Evolutionary conservation across 345 rosid genomes (phyloP).

Genomic region (Cardamine chenopodiifolia): DNA sequence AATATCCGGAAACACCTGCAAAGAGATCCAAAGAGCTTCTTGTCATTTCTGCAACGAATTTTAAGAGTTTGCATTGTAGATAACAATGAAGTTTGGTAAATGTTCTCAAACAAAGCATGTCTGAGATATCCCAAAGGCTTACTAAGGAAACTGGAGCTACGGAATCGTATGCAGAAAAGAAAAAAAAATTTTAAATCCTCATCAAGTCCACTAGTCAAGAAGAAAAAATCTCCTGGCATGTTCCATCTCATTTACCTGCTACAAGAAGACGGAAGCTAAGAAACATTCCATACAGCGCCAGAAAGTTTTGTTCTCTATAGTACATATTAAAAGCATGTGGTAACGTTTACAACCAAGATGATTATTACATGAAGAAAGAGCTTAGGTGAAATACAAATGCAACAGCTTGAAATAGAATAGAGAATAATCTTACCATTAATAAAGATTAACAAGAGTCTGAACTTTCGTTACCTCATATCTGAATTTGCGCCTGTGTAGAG

Average conservation of each 20-base stretch:
- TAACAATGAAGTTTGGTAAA: conserved; percentile 58
- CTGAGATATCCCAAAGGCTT: conserved; percentile 96
- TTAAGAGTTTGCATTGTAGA: not conserved
- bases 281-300: not conserved
- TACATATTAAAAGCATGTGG: conserved; percentile 2
- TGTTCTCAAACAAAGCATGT: conserved; percentile 89
- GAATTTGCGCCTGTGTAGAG: conserved; percentile 84
- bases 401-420: not conserved
- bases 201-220: conserved; percentile 97
- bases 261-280: conserved; percentile 15
- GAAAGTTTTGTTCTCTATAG: not conserved
- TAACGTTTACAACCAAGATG: not conserved
- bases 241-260: conserved; percentile 99
- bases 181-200: conserved; percentile 28
- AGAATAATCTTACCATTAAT: not conserved
- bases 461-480: conserved; percentile 70
- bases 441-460: conserved; percentile 8
- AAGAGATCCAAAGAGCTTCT: conserved; percentile 18
- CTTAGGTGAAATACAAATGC: not conserved
- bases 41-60: not conserved
- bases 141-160: conserved; percentile 75
- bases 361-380: conserved; percentile 1
- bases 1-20: conserved; percentile 89
- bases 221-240: conserved; percentile 90
- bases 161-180: conserved; percentile 4